These are phyloP conservation scores for Trematosphaeria pertusa DNA, from an alignment of 2,329 filamentous ascomycete genomes.

Conservation along the genomic window DNA sequence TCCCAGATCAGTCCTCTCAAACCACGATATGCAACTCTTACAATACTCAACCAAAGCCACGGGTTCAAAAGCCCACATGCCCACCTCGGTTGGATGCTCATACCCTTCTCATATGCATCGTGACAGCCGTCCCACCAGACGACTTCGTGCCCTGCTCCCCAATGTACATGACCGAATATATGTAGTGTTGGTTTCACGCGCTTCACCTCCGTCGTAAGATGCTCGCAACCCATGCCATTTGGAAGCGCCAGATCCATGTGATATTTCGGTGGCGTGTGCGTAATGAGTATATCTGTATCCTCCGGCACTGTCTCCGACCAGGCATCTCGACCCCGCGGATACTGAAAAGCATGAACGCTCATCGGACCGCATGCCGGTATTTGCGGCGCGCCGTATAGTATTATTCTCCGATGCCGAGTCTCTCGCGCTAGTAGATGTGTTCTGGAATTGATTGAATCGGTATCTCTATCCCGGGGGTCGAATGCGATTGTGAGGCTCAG, in stretches of 20 bases:
- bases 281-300: constrained; percentile 79
- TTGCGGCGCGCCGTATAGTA: constrained; percentile 81
- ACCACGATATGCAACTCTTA: constrained; percentile 60
- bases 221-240: constrained; percentile 71
- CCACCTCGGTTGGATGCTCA: constrained; percentile 50
- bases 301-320: constrained; percentile 76
- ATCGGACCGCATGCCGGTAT: constrained; percentile 76
- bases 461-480: constrained; percentile 8
- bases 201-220: constrained; percentile 75
- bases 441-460: constrained; percentile 11
- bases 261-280: constrained; percentile 78
- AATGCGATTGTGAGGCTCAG: constrained; percentile 63
- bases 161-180: constrained; percentile 87
- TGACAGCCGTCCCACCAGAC: constrained; percentile 80
- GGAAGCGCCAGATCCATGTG: constrained; percentile 69
- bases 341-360: constrained; percentile 78
- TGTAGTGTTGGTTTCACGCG: constrained; percentile 77
- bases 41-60: constrained; percentile 59
- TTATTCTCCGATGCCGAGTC: constrained; percentile 59
- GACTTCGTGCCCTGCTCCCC: constrained; percentile 71
- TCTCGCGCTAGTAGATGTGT: constrained; percentile 31
- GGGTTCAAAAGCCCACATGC: constrained; percentile 47
- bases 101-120: constrained; percentile 71
- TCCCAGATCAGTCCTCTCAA: constrained; percentile 66
- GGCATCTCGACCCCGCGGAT: constrained; percentile 68